These are phyloP conservation scores for Leishmania amazonensis DNA, from an alignment of 208 protist species.

Conservation along the genomic window DNA sequence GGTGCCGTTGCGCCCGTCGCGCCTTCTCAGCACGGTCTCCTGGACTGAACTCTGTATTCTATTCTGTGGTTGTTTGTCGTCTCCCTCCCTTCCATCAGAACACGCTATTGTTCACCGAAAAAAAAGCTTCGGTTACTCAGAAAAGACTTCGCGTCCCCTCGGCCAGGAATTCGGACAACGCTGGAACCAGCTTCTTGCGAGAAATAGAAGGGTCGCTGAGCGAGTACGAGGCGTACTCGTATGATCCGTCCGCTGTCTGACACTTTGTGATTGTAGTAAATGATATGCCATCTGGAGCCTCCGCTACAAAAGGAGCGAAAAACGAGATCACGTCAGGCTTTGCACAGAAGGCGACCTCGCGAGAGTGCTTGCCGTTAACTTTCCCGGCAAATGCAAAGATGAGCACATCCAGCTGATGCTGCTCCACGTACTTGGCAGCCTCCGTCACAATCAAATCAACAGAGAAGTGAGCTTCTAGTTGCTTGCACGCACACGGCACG, in stretches of 20 bases:
- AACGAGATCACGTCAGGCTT: conserved; percentile 30
- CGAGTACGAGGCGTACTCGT: conserved; percentile 46
- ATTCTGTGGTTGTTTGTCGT: background rate
- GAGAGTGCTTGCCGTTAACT: conserved; percentile 46
- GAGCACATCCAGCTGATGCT: conserved; percentile 58
- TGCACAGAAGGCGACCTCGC: conserved; percentile 62
- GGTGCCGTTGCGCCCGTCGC: background rate
- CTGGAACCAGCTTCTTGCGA: conserved; percentile 72
- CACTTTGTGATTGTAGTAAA: conserved; percentile 40
- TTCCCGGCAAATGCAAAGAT: conserved; percentile 72
- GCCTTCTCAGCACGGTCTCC: background rate
- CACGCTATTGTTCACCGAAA: background rate
- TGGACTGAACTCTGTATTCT: background rate
- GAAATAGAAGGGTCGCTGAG: conserved; percentile 79
- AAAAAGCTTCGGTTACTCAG: conserved; percentile 16
- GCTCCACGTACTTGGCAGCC: conserved; percentile 44
- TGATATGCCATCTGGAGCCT: conserved; percentile 26
- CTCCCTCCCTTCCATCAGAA: background rate
- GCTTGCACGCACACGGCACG: conserved; percentile 65
- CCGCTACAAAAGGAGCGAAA: conserved; percentile 47
- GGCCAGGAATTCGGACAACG: conserved; percentile 54
- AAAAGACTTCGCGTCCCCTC: conserved; percentile 40
- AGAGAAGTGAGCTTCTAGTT: conserved; percentile 43
- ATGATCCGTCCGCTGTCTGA: conserved; percentile 14
- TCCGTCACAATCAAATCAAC: conserved; percentile 27